Evolutionary conservation across 2,329 filamentous ascomycete species (phyloP), one percentile per base, ranked within the genome.

Genomic region (Trichoderma lentiforme): DNA sequence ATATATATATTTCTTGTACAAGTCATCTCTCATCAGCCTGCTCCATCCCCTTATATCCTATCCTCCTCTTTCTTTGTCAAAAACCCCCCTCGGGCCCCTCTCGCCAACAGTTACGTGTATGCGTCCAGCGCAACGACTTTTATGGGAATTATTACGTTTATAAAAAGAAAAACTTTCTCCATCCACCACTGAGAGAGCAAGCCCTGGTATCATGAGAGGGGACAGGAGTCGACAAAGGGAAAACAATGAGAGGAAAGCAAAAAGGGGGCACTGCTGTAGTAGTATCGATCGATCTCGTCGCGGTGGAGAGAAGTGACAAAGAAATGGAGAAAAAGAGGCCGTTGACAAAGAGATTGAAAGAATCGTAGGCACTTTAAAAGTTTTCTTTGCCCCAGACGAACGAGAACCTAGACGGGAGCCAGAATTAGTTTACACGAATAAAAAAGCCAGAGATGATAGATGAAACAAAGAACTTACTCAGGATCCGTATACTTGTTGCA

Each of bases 401-500:
- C 62, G 86, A 88, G 80, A 91, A 91, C 47, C 88, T 88, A 71
- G 1, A 36, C 5, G 12, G 14, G 6, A 8, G 3, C 18, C 15
- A 24, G 0, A 2, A 64, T 75, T 63, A 75, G 74, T 62, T 28
- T 18, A 32, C 53, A 14, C 18, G 14, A 39, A 39, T 1, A 26
- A 18, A 62, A 26, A 36, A 0, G 15, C 11, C 43, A 12, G n/a
- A 24, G 2, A n/a, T 51, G 2, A 51, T 24, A 6, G 9, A 51
- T 51, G 43, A 39, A 39, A 73, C 15, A 3, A 18, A 39, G 4
- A 18, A 76, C 90, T 85, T 86, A 93, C 85, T 89, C 92, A 79
- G 92, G 92, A 79, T 95, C 92, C 72, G 91, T 93, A 83, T 95
- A 95, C 86, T 93, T 93, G 81, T 95, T 96, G 82, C 93, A 96